These are phyloP conservation scores for Boletus pseudo-olivaceus DNA, from an alignment of 768 basidiomycete genomes.

Conservation along the genomic window DNA sequence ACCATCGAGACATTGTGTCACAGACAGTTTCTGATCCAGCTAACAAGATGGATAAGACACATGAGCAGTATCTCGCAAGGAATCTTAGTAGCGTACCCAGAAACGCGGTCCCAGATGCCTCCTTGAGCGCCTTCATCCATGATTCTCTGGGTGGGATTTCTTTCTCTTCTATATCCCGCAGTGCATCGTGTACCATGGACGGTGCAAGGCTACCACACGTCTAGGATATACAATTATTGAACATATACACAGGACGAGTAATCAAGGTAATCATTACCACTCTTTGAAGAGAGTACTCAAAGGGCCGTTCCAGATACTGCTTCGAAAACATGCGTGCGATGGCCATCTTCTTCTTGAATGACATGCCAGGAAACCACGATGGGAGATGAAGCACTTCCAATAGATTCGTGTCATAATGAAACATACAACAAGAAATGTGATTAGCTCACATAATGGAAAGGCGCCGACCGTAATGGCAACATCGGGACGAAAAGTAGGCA, in stretches of 20 bases:
- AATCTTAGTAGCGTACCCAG: conserved; percentile 2
- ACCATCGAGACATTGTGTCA: background rate
- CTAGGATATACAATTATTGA: background rate
- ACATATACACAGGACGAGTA: too few relatives aligned
- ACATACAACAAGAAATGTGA: background rate
- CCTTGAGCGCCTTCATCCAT: conserved; percentile 8
- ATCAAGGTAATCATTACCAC: background rate
- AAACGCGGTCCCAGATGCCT: conserved; percentile 4
- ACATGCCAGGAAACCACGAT: conserved; percentile 15
- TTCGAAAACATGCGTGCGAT: background rate
- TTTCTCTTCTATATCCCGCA: background rate
- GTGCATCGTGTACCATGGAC: conserved; percentile 7
- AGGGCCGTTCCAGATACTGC: conserved; percentile 5
- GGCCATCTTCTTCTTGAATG: conserved; percentile 4
- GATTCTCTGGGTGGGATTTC: background rate
- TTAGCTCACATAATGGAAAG: conserved; percentile 7
- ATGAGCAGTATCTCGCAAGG: background rate
- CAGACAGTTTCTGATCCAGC: background rate
- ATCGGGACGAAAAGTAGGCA: background rate
- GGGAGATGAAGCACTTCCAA: conserved; percentile 4
- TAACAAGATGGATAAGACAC: background rate
- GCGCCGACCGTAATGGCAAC: background rate
- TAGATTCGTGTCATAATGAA: background rate
- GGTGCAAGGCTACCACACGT: background rate
- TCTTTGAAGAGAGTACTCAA: conserved; percentile 2